These are phyloP conservation scores for Karstenula rhodostoma DNA, from an alignment of 2,329 filamentous ascomycete genomes.

Conservation along the genomic window DNA sequence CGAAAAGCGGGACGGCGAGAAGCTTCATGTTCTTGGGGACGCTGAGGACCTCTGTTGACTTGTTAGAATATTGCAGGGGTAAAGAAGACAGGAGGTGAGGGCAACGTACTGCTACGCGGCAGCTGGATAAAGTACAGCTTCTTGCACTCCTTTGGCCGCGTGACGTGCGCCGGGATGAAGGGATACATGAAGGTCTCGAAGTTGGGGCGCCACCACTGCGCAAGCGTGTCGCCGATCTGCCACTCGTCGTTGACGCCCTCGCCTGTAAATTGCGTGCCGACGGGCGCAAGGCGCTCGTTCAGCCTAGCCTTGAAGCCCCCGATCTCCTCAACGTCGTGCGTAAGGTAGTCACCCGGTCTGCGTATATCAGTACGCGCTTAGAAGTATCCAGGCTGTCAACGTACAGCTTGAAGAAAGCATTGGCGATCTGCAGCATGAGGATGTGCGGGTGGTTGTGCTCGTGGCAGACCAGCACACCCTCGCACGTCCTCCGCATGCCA, in stretches of 20 bases:
- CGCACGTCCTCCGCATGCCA: slow-evolving; percentile 97
- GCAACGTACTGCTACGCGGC: slow-evolving; percentile 80
- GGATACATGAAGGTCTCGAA: slow-evolving; percentile 99
- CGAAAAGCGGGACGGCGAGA: slow-evolving; percentile 93
- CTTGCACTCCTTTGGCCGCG: slow-evolving; percentile 97
- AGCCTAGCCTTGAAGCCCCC: slow-evolving; percentile 93
- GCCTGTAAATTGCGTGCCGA: slow-evolving; percentile 80
- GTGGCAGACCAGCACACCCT: slow-evolving; percentile 96
- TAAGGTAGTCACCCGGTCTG: slow-evolving; percentile 92
- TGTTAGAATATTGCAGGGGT: slow-evolving; percentile 21
- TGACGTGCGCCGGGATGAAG: slow-evolving; percentile 95
- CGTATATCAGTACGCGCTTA: background rate
- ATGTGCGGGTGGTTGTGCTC: slow-evolving; percentile 99
- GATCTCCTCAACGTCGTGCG: slow-evolving; percentile 85
- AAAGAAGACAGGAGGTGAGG: background rate
- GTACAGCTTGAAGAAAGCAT: slow-evolving; percentile 96
- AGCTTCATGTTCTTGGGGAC: slow-evolving; percentile 99
- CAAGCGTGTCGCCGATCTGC: slow-evolving; percentile 92
- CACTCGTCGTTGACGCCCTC: slow-evolving; percentile 92
- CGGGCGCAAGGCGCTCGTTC: slow-evolving; percentile 91
- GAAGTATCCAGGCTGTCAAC: slow-evolving; percentile 26
- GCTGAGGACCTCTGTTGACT: slow-evolving; percentile 78
- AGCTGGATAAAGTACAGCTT: slow-evolving; percentile 98
- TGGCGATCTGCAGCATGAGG: slow-evolving; percentile 98
- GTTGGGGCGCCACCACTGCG: slow-evolving; percentile 98